Percentiles rank a stretch among this genome's conserved stretches.
phyloP scores from a whole-genome alignment of 495 filamentous ascomycete species.

The Lophiotrema nucula region DNA sequence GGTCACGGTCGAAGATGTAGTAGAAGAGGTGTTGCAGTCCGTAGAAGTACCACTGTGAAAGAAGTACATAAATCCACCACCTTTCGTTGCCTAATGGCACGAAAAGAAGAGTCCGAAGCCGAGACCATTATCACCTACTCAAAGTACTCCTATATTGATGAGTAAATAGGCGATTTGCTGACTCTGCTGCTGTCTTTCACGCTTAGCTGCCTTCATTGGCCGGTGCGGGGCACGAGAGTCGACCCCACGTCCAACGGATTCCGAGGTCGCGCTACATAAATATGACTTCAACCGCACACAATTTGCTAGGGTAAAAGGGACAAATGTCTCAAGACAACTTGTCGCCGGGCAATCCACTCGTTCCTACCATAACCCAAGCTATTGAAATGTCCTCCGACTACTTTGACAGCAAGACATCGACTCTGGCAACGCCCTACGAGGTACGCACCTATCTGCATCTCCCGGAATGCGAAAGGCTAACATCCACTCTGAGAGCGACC shows the following conservation, averaged over 20 bases:
- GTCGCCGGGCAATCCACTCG: too few species aligned
- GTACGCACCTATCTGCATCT: too few species aligned
- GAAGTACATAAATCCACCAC: not conserved
- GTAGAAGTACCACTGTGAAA: constrained; percentile 68
- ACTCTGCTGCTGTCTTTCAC: not conserved
- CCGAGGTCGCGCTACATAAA: not conserved
- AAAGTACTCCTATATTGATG: not conserved
- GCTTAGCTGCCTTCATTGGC: not conserved
- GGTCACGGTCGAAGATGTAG: constrained; percentile 69
- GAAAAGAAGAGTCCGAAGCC: not conserved
- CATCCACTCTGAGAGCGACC: constrained; percentile 27
- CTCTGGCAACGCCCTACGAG: too few species aligned
- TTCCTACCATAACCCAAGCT: too few species aligned
- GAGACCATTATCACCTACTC: not conserved
- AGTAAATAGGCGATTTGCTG: too few species aligned
- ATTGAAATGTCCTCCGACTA: too few species aligned
- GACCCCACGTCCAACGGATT: not conserved
- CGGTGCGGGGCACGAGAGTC: not conserved
- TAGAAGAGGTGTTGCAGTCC: constrained; percentile 74
- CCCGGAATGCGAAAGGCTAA: constrained; percentile 13
- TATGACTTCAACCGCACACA: not conserved
- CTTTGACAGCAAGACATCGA: too few species aligned
- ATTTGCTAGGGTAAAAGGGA: too few species aligned
- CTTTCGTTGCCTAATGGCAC: not conserved
- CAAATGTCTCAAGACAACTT: too few species aligned